Conservation (phyloP, 441 rosid genomes). For the Arabidopsis lyrata region DNA sequence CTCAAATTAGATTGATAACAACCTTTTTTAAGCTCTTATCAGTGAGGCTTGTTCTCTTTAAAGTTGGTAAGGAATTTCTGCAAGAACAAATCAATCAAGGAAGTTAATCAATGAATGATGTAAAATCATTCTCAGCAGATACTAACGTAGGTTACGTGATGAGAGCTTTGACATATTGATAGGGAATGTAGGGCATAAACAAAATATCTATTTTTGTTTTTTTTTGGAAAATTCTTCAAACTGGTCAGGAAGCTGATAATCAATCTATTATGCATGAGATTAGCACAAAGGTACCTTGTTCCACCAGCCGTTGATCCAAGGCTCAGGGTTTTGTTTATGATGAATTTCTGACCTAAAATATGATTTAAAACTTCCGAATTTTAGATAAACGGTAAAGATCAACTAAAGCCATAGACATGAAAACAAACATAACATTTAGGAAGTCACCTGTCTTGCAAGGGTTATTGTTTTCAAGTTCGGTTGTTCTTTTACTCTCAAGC, state of each 20-base stretch:
- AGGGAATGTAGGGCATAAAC: slow-evolving; percentile 15
- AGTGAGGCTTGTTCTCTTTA: slow-evolving; percentile 55
- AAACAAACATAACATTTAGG: slow-evolving; percentile 27
- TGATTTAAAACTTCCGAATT: slow-evolving; percentile 39
- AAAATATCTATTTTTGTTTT: not conserved
- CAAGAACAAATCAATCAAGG: slow-evolving; percentile 46
- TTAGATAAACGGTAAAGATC: slow-evolving; percentile 44
- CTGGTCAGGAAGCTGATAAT: slow-evolving; percentile 25
- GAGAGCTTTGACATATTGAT: slow-evolving; percentile 16
- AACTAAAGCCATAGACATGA: slow-evolving; percentile 34
- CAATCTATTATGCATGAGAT: slow-evolving; percentile 25
- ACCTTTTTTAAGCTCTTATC: slow-evolving; percentile 50
- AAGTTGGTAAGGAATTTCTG: slow-evolving; percentile 72
- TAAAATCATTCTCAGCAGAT: slow-evolving; percentile 20
- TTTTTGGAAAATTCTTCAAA: not conserved
- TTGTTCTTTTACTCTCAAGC: slow-evolving; percentile 45
- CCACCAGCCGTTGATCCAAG: slow-evolving; percentile 45
- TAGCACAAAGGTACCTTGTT: slow-evolving; percentile 54
- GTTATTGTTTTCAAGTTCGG: slow-evolving; percentile 40
- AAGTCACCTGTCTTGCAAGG: slow-evolving; percentile 57
- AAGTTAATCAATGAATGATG: slow-evolving; percentile 39
- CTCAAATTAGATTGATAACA: slow-evolving; percentile 16
- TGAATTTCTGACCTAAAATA: slow-evolving; percentile 45
- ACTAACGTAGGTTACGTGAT: slow-evolving; percentile 24
- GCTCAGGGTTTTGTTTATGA: slow-evolving; percentile 47